Base-by-base conservation (phyloP, 2,329 filamentous ascomycete genomes). In the Cladosporium oxysporum region DNA sequence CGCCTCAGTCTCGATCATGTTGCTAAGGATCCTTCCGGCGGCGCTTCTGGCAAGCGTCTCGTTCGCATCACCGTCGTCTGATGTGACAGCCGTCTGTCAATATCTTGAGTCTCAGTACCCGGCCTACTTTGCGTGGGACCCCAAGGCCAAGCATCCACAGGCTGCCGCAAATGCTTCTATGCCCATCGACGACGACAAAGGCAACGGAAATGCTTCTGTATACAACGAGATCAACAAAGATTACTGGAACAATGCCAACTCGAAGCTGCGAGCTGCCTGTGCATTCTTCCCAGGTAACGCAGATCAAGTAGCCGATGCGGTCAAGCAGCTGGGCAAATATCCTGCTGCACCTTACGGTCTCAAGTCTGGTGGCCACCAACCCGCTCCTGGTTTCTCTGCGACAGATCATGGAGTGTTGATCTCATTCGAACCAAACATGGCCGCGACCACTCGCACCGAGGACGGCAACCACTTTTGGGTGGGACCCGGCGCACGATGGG, bases 321-420 rank as follows among this genome's bases (percentile, higher is more conserved):
- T 88, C 57, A 79, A 78, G 29, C 77, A 83, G 33, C 78, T 88
- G 14, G 79, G 77, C 23, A 79, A 78, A 8, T 74, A 80, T 37
- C 80, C 80, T 50, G 77, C 80, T 44, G 83, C 83, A 64, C 75
- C 84, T 6, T 85, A 88, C 57, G 87, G 85, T 26, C 79, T 87
- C 75, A 81, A 84, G 72, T 80, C 81, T 11, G 84, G 84, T 8
- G 81, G 81, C 0, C 81, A 83, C 70, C 79, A 80, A 65, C 79
- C 79, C 1, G 83, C 81, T 66, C 79, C 80, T 66, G 79, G 79
- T 37, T 83, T 81, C 66, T 78, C 80, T 4, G 82, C 79, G 69
- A 79, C 82, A 52, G 77, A 80, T 53, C 78, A 78, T 21, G 82
- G 79, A 1, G 75, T 80, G 8, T 73, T 83, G 50, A 78, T 81